Evolutionary conservation across 2,329 filamentous ascomycete genomes (phyloP), one percentile per base, ranked within the genome.

Genomic region (Fusarium annulatum): DNA sequence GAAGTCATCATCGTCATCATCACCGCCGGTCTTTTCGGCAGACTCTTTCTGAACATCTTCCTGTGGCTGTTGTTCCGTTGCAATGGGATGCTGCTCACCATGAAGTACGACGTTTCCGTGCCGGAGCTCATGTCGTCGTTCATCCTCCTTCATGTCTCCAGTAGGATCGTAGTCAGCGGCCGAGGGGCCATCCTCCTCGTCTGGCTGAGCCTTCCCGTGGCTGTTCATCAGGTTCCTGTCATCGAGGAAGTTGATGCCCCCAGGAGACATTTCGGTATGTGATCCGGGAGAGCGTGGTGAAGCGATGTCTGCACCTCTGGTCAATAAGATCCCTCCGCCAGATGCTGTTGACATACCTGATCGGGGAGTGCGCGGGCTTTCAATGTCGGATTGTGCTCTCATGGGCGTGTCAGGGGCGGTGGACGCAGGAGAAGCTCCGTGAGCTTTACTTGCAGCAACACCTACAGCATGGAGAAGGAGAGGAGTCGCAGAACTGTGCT

Each of bases 101-200:
- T 88, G 86, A 56, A 87, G 79, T n/a, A 84, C 82, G 39, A 84
- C 86, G 64, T 89, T 88, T 58, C 87, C 87, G 68, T 90, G 87
- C 67, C 91, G 88, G 76, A 90, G 86, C 73, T 91, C 91, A 77
- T 93, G 90, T 64, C 92, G 90, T 67, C 90, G 87, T 77, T 91
- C 90, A 76, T 97, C 95, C 81, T 97, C 94, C 80, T 92, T 88
- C 93, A 96, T 96, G 79, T 98, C 95, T 75, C 91, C 87, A 3
- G 92, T 96, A 3, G 95, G 95, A 79, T 97, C 94, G 80, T 97
- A 97, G 81, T 97, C 94, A 67, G 94, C 95, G 51, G 95, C 95
- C n/a, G 95, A 97, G 10, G 94, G 93, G 11, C 92, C 94, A 77
- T 96, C 92, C 72, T 90, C 88, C 5, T 86, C 85, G 16, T 79